phyloP scores from a whole-genome alignment of 768 basidiomycete genomes.

The Suillus variegatus region DNA sequence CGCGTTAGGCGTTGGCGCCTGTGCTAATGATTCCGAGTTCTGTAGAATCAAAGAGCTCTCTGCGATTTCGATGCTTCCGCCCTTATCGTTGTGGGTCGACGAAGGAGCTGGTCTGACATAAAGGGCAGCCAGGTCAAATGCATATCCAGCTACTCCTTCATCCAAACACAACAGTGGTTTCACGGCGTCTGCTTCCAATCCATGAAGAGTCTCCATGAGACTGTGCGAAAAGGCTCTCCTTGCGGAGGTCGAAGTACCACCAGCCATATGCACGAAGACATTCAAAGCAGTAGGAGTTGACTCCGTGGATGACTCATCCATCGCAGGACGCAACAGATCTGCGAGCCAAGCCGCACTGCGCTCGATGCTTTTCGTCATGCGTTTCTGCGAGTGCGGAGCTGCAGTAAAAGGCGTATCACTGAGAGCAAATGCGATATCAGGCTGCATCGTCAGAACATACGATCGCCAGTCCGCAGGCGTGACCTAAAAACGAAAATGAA shows the following conservation, averaged over 20 bases:
- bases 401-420: slow-evolving; percentile 68
- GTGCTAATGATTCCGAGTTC: slow-evolving; percentile 12
- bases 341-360: slow-evolving; percentile 67
- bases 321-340: slow-evolving; percentile 43
- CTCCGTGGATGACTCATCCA: not conserved
- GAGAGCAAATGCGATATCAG: slow-evolving; percentile 73
- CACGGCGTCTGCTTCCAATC: slow-evolving; percentile 53
- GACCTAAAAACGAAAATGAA: slow-evolving; percentile 41
- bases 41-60: slow-evolving; percentile 18
- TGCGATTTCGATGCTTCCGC: slow-evolving; percentile 1
- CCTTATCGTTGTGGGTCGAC: not conserved
- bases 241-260: slow-evolving; percentile 54
- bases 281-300: slow-evolving; percentile 28
- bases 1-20: slow-evolving; percentile 13
- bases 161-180: slow-evolving; percentile 58
- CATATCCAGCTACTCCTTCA: slow-evolving; percentile 70
- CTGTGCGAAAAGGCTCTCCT: slow-evolving; percentile 62
- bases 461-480: slow-evolving; percentile 54
- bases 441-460: slow-evolving; percentile 53
- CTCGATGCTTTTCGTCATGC: slow-evolving; percentile 74
- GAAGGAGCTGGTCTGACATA: slow-evolving; percentile 20
- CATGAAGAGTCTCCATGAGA: slow-evolving; percentile 57
- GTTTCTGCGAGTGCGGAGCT: slow-evolving; percentile 74
- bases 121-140: slow-evolving; percentile 64
- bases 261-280: slow-evolving; percentile 72